Base-by-base conservation (phyloP, 306 rosid species). In the Acacia crassicarpa region DNA sequence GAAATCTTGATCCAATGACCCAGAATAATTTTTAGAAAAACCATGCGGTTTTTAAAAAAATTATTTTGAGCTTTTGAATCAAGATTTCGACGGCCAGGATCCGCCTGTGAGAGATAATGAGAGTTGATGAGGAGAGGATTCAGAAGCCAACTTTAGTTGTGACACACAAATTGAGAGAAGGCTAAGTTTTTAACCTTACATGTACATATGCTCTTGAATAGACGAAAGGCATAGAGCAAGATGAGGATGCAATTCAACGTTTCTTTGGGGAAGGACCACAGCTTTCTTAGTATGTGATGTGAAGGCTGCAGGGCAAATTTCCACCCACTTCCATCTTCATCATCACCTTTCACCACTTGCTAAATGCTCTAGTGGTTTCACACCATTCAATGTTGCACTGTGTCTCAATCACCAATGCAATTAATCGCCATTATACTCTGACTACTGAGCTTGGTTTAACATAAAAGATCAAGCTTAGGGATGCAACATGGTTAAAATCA, bases 261-360 rank as follows among this genome's bases (percentile, higher is more conserved):
- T 72, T 75, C 84, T 76, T 74, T 41, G 1, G 69, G 40, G 41
- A 51, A 67, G 85, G 84, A 68, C 85, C 86, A 67, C 84, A 56
- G 75, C 80, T 76, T 72, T 83, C 72, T 61, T 33, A 73, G 73
- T 7, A 41, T 40, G 72, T 38, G 73, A 67, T 38, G 73, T 78
- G 68, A 66, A 63, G 73, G 9, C 45, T 84, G 80, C 63, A 66
- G 77, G 38, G 58, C 27, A 63, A 44, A 80, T 78, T 9, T 41
- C 49, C 16, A 38, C 35, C 72, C 27, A 27, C 27, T 72, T 59
- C 23, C 61, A 76, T 54, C 45, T 74, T 33, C 48, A 25, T 58
- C 16, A 80, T 33, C 72, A 82, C 84, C 77, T 45, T 75, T 80
- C 70, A 80, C 84, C 78, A 48, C 79, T 81, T 68, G 79, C 80